These are phyloP conservation scores for Vigna trinervia DNA, from an alignment of 306 rosid species.

Conservation along the genomic window DNA sequence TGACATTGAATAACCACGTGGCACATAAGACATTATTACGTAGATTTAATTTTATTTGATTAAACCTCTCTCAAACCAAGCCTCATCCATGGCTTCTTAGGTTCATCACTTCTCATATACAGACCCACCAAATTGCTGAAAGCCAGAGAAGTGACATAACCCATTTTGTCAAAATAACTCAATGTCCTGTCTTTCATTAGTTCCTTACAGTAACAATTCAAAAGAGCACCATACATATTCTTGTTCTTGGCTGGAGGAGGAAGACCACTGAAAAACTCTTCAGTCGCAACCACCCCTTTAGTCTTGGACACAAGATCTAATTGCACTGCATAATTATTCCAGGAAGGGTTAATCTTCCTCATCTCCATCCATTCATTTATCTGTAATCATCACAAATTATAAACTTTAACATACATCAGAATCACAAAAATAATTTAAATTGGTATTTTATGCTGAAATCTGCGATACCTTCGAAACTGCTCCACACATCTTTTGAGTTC, in stretches of 20 bases:
- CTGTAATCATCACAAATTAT: slow-evolving; percentile 48
- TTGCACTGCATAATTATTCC: slow-evolving; percentile 59
- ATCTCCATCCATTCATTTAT: slow-evolving; percentile 88
- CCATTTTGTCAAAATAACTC: no score
- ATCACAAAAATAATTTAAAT: neutral
- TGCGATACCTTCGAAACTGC: slow-evolving; percentile 60
- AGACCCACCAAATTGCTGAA: neutral
- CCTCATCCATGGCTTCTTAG: slow-evolving; percentile 35
- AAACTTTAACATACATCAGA: neutral
- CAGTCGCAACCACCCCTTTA: slow-evolving; percentile 71
- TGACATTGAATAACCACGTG: no score
- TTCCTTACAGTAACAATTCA: no score
- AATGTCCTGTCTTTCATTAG: no score
- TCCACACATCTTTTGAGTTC: slow-evolving; percentile 56
- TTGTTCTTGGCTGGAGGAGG: slow-evolving; percentile 57
- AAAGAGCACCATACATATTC: no score
- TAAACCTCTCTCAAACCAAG: no score
- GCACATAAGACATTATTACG: no score
- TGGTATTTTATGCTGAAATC: slow-evolving; percentile 50
- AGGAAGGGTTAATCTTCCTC: slow-evolving; percentile 58
- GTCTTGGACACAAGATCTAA: slow-evolving; percentile 73
- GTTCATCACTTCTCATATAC: slow-evolving; percentile 68
- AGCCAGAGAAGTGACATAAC: no score
- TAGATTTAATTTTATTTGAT: no score
- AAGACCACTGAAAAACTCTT: slow-evolving; percentile 62